phyloP scores from a whole-genome alignment of 2,329 filamentous ascomycete genomes.

The Aphanoascus verrucosus region DNA sequence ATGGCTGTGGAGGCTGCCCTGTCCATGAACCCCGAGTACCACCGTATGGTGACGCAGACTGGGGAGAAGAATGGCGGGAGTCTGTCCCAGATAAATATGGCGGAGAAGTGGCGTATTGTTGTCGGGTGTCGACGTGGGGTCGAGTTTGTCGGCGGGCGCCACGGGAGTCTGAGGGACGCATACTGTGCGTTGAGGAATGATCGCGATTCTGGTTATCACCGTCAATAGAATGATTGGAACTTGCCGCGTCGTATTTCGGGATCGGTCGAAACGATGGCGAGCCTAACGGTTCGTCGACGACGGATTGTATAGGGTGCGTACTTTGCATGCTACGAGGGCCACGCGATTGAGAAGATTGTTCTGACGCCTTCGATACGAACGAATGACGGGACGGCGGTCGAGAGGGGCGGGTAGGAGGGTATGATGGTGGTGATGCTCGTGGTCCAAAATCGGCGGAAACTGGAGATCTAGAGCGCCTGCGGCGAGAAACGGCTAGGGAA shows the following conservation, averaged over 20 bases:
- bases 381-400: slow-evolving; percentile 30
- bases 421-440: slow-evolving; percentile 1
- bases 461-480: slow-evolving; percentile 27
- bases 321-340: slow-evolving; percentile 22
- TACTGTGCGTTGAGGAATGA: slow-evolving; percentile 26
- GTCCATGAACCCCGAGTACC: slow-evolving; percentile 46
- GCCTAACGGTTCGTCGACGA: slow-evolving; percentile 20
- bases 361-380: slow-evolving; percentile 24
- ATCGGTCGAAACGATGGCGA: slow-evolving; percentile 27
- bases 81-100: slow-evolving; percentile 46
- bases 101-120: slow-evolving; percentile 47
- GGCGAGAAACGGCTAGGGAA: slow-evolving; percentile 19
- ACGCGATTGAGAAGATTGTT: slow-evolving; percentile 24
- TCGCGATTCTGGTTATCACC: slow-evolving; percentile 26
- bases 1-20: slow-evolving; percentile 30
- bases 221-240: slow-evolving; percentile 23
- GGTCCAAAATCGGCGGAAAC: slow-evolving; percentile 11
- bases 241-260: slow-evolving; percentile 26
- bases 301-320: slow-evolving; percentile 23
- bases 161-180: slow-evolving; percentile 26
- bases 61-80: slow-evolving; percentile 51
- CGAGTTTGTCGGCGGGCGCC: slow-evolving; percentile 30
- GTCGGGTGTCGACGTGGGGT: slow-evolving; percentile 35
- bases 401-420: slow-evolving; percentile 16
- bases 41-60: slow-evolving; percentile 50